Percentiles rank a stretch among this genome's conserved stretches.
Evolutionary conservation across 2,329 filamentous ascomycete species (phyloP).

Genomic region (Claviceps sp.): DNA sequence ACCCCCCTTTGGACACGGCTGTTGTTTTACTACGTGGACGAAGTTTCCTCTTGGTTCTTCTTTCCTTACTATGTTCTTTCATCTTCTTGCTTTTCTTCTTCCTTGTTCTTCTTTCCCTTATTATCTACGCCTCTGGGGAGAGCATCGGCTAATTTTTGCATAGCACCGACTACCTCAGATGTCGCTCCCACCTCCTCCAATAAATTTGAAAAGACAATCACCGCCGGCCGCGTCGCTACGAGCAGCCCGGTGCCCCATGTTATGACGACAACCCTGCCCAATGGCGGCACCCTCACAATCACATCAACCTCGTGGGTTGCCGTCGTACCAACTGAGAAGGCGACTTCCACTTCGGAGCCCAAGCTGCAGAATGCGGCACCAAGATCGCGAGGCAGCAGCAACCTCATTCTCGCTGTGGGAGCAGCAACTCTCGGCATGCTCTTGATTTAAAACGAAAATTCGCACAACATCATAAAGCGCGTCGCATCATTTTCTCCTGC

Average conservation of each 20-base stretch:
- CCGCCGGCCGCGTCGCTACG: constrained; percentile 20
- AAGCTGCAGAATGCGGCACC: constrained; percentile 25
- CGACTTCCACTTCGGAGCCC: constrained; percentile 17
- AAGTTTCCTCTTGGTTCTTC: not conserved
- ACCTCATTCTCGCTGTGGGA: constrained; percentile 13
- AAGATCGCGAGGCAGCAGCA: constrained; percentile 9
- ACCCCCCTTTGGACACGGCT: not conserved
- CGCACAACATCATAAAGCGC: too few relatives aligned
- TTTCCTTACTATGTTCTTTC: not conserved
- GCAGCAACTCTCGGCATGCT: constrained; percentile 13
- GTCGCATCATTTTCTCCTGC: not conserved
- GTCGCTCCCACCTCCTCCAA: constrained; percentile 7
- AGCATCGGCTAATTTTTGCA: constrained; percentile 8
- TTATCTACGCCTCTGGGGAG: not conserved
- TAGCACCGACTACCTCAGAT: not conserved
- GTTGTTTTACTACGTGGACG: not conserved
- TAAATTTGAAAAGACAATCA: constrained; percentile 18
- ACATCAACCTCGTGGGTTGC: constrained; percentile 37
- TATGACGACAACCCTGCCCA: constrained; percentile 30
- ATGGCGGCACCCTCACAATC: constrained; percentile 31
- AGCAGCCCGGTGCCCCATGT: constrained; percentile 25
- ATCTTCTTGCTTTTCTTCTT: not conserved
- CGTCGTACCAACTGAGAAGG: constrained; percentile 23
- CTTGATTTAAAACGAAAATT: not conserved
- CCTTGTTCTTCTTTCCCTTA: not conserved